These are phyloP conservation scores for Penicillium paradoxum DNA, from an alignment of 495 filamentous ascomycete species.

Conservation along the genomic window DNA sequence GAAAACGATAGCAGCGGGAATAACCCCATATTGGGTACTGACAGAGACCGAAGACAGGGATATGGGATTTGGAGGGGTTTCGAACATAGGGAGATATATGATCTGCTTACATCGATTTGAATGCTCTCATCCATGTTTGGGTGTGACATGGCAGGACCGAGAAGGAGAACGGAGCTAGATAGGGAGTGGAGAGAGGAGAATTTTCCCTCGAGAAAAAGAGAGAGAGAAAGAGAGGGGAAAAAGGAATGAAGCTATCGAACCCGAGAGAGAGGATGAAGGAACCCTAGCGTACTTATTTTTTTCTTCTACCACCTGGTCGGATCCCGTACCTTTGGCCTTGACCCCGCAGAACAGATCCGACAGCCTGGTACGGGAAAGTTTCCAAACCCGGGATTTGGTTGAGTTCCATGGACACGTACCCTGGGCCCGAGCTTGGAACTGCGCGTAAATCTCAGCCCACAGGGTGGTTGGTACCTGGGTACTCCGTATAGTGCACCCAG, in stretches of 20 bases:
- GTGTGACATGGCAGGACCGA: constrained; percentile 24
- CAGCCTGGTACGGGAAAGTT: not conserved
- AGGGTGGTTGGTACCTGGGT: too few relatives aligned
- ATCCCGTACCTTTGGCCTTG: constrained; percentile 1
- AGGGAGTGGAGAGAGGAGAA: not conserved
- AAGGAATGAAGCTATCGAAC: constrained; percentile 17
- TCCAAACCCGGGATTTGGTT: constrained; percentile 5
- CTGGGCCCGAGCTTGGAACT: not conserved
- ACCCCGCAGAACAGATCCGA: constrained; percentile 6
- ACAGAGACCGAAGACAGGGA: not conserved
- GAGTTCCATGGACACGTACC: not conserved
- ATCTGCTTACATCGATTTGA: constrained; percentile 34
- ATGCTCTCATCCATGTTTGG: constrained; percentile 35
- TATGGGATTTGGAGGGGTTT: not conserved
- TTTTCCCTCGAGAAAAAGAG: not conserved
- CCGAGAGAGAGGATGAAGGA: constrained; percentile 15
- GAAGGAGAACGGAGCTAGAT: not conserved
- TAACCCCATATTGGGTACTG: not conserved
- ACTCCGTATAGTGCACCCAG: too few relatives aligned
- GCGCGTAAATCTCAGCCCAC: not conserved
- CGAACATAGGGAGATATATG: not conserved
- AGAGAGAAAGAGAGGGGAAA: not conserved
- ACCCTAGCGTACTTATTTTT: not conserved
- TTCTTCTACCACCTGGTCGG: not conserved
- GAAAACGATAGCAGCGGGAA: not conserved